Base-by-base conservation (phyloP, 768 basidiomycete species). In the Russula dissimulans region DNA sequence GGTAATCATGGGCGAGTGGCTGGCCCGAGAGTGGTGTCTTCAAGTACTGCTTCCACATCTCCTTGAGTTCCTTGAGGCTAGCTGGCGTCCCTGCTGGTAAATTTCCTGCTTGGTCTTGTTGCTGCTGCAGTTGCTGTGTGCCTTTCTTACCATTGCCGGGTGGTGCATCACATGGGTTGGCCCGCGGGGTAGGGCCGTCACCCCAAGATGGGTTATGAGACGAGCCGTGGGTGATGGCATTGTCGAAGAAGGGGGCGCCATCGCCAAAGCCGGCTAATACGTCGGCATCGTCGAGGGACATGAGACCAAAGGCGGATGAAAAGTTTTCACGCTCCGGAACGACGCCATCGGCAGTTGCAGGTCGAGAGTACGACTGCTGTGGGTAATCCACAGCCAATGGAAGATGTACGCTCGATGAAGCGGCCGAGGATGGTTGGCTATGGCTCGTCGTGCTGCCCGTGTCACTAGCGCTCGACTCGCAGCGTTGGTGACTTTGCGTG, bases 11-110 rank as follows among this genome's bases (percentile, higher is more conserved):
- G 62, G 60, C 51, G 26, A 54, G 32, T 1, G 54, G 56, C 3
- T 76, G 70, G 0, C 74, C 76, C 17, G 73, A 71, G 47, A 84
- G 69, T 29, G 88, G 88, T 22, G 86, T 89, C 42, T 82, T 79
- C 74, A 90, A 77, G 66, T 85, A 90, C 64, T 82, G 76, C 70
- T 78, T 88, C 88, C 88, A 90, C 63, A 87, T 82, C 55, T 88
- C 85, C 50, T 78, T 75, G 68, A 88, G 67, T 64, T 88, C 84
- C 54, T 76, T 73, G 53, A 72, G 67, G 54, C 55, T 38, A 5
- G 57, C 56, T 14, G 66, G 71, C 15, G 72, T 72, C 26, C 68
- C 59, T 73, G 77, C 56, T 59, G 65, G 26, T 32, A 22, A 73
- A 80, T 56, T 76, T 70, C 41, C 63, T 45, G 6, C 72, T 71